Conservation (phyloP, 1,139 yeast genomes). For the Arxiozyma telluris region DNA sequence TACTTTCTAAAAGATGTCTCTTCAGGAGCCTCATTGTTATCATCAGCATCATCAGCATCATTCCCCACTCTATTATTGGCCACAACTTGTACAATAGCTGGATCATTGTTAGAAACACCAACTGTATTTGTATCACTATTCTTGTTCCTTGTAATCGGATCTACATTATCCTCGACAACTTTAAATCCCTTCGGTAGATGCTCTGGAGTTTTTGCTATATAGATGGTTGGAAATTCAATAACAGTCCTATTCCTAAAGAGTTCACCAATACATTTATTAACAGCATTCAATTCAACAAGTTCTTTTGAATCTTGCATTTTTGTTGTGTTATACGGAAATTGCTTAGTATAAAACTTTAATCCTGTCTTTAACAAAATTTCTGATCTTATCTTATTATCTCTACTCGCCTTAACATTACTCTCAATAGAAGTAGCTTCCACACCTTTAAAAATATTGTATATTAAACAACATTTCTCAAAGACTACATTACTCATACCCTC, state of each 20-base stretch:
- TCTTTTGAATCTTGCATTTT: conserved; percentile 22
- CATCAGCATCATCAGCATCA: neutral
- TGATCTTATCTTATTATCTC: conserved; percentile 12
- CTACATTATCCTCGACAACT: conserved; percentile 10
- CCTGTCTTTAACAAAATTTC: conserved; percentile 11
- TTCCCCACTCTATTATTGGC: neutral
- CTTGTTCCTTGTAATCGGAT: neutral
- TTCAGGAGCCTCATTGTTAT: conserved; percentile 5
- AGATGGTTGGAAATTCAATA: conserved; percentile 69
- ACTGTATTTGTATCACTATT: neutral
- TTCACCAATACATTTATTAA: conserved; percentile 32
- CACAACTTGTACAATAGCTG: neutral
- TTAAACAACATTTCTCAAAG: conserved; percentile 21
- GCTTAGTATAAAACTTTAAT: conserved; percentile 22
- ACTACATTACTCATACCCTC: conserved; percentile 26
- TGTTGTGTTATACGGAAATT: conserved; percentile 22
- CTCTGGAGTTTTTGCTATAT: conserved; percentile 31
- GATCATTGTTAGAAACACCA: neutral
- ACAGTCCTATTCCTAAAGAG: conserved; percentile 50
- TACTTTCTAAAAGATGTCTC: neutral
- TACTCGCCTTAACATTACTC: conserved; percentile 8
- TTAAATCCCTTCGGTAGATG: conserved; percentile 14
- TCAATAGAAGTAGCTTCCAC: neutral
- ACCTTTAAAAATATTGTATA: conserved; percentile 9
- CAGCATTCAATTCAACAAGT: conserved; percentile 17